Evolutionary conservation across 2,329 filamentous ascomycete species (phyloP).

Genomic region (Fusarium subglutinans): DNA sequence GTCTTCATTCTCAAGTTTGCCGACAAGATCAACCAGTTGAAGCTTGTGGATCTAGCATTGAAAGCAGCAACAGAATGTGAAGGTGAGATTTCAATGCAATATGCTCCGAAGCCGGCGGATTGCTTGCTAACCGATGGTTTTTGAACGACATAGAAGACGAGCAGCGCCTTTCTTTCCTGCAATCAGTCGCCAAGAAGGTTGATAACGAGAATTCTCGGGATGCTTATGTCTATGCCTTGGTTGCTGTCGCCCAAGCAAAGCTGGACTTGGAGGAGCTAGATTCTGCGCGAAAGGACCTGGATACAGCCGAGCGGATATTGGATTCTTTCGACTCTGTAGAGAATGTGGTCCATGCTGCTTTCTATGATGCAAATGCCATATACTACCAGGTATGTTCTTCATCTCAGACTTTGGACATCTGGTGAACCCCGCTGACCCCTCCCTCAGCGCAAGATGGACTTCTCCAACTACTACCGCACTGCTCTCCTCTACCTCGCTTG

Average conservation of each 20-base stretch:
- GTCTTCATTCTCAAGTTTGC: slow-evolving; percentile 95
- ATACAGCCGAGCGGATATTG: slow-evolving; percentile 85
- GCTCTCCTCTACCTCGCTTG: slow-evolving; percentile 97
- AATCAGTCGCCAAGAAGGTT: slow-evolving; percentile 84
- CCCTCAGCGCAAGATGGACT: slow-evolving; percentile 78
- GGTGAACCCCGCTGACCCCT: slow-evolving; percentile 49
- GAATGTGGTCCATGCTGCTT: slow-evolving; percentile 92
- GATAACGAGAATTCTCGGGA: slow-evolving; percentile 94
- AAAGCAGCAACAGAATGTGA: slow-evolving; percentile 86
- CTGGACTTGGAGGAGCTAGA: slow-evolving; percentile 81
- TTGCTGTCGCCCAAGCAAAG: slow-evolving; percentile 88
- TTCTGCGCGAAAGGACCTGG: slow-evolving; percentile 86
- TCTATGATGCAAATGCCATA: slow-evolving; percentile 93
- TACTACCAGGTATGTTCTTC: slow-evolving; percentile 77
- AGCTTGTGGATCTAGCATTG: slow-evolving; percentile 90
- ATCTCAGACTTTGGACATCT: background rate
- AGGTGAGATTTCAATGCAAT: slow-evolving; percentile 60
- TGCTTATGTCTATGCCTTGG: slow-evolving; percentile 92
- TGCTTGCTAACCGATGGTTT: slow-evolving; percentile 20
- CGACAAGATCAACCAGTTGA: slow-evolving; percentile 98
- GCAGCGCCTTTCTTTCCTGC: slow-evolving; percentile 86
- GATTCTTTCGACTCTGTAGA: slow-evolving; percentile 96
- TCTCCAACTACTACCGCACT: slow-evolving; percentile 96
- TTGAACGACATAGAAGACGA: slow-evolving; percentile 71
- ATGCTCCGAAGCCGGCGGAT: slow-evolving; percentile 12